phyloP scores from a whole-genome alignment of 2,329 filamentous ascomycete genomes.

The Chrysosporium queenslandicum region DNA sequence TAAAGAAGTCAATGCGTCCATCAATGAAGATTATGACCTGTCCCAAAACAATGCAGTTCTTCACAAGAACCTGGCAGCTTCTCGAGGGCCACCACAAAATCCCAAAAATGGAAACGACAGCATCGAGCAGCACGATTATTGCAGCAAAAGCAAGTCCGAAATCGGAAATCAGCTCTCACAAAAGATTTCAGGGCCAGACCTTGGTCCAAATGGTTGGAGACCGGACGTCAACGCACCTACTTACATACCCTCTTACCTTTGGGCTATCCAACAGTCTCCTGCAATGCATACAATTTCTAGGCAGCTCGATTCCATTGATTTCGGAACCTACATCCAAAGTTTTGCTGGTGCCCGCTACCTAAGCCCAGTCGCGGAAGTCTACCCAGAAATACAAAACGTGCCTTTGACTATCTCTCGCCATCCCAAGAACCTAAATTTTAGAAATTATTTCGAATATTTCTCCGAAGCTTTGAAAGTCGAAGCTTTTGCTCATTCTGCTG shows the following conservation, averaged over 20 bases:
- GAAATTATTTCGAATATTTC: slow-evolving; percentile 21
- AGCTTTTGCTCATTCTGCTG: slow-evolving; percentile 16
- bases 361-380: slow-evolving; percentile 14
- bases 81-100: neutral
- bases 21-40: neutral
- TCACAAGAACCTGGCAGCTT: too few species aligned
- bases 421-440: slow-evolving; percentile 10
- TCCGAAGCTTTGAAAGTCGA: slow-evolving; percentile 22
- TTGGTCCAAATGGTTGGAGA: slow-evolving; percentile 9
- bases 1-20: neutral
- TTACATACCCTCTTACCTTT: slow-evolving; percentile 21
- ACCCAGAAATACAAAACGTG: slow-evolving; percentile 12
- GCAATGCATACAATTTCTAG: slow-evolving; percentile 16
- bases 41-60: neutral
- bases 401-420: slow-evolving; percentile 12
- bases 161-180: neutral
- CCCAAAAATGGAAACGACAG: neutral
- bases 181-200: neutral
- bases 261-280: slow-evolving; percentile 23
- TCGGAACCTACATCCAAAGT: slow-evolving; percentile 17
- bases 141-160: too few species aligned
- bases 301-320: slow-evolving; percentile 19
- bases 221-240: slow-evolving; percentile 21
- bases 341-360: slow-evolving; percentile 20
- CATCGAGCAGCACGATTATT: too few species aligned